A percentile compares a stretch with the other conserved stretches of the same genome.
These are phyloP conservation scores for Cornus suecica DNA, from an alignment of 148 eudicot species.

Conservation along the genomic window DNA sequence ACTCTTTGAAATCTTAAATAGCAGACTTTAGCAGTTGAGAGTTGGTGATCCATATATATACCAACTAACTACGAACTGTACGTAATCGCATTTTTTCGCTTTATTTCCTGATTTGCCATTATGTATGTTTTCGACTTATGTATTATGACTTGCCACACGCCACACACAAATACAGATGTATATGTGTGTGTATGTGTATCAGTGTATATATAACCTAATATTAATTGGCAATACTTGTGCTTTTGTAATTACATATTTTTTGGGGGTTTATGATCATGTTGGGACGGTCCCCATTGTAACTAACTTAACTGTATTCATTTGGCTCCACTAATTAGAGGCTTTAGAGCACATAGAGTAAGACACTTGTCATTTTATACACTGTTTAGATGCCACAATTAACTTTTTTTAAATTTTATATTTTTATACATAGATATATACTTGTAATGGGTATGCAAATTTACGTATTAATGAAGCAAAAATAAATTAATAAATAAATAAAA, in stretches of 20 bases:
- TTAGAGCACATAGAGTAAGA: not conserved
- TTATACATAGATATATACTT: not conserved
- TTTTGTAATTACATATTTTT: too few relatives aligned
- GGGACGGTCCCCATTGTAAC: not conserved
- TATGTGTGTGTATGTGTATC: too few relatives aligned
- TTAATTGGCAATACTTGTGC: too few relatives aligned
- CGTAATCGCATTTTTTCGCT: not conserved
- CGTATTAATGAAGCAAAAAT: too few relatives aligned
- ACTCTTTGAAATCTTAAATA: constrained; percentile 15
- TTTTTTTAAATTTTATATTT: too few relatives aligned
- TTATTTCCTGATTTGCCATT: not conserved
- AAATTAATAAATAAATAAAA: too few relatives aligned
- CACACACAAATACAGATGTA: too few relatives aligned
- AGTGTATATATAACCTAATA: too few relatives aligned
- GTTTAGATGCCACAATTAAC: not conserved
- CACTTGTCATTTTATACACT: too few relatives aligned
- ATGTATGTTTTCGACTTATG: too few relatives aligned
- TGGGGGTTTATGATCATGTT: not conserved
- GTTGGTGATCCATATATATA: constrained; percentile 44
- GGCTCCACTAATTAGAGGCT: not conserved
- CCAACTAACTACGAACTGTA: constrained; percentile 14
- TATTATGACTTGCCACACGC: too few relatives aligned
- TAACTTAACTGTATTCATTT: constrained; percentile 7
- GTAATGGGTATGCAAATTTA: too few relatives aligned
- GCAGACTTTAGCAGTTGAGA: constrained; percentile 42